Conservation (phyloP, 2,329 filamentous ascomycete species). For the Periconia macrospinosa region DNA sequence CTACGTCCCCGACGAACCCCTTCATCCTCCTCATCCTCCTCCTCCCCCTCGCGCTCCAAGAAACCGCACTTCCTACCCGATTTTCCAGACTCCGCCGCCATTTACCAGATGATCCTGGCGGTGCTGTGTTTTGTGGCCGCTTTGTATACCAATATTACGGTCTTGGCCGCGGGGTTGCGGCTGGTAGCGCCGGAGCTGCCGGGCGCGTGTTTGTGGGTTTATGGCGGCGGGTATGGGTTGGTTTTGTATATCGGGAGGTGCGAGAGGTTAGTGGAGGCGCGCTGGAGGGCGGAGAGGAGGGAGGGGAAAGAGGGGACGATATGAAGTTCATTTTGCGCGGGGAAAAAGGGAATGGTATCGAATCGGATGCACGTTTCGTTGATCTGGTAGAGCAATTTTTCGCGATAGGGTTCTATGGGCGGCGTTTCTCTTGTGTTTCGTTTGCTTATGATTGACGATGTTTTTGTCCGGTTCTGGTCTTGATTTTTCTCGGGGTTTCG, state of each 20-base stretch:
- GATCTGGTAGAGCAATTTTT: too few relatives aligned
- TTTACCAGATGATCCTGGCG: not conserved
- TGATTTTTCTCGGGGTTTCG: too few relatives aligned
- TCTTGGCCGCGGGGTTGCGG: not conserved
- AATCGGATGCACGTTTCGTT: too few relatives aligned
- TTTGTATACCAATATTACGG: not conserved
- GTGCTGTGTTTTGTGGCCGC: not conserved
- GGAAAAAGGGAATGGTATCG: too few relatives aligned
- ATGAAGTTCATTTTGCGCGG: not conserved
- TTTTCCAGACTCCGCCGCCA: not conserved
- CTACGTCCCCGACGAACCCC: not conserved
- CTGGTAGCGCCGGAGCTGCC: not conserved
- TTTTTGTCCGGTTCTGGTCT: too few relatives aligned
- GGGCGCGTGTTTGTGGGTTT: not conserved
- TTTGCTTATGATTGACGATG: too few relatives aligned
- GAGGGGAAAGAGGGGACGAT: not conserved
- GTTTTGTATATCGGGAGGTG: not conserved
- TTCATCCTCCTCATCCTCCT: not conserved
- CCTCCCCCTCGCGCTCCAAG: not conserved
- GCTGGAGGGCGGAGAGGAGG: not conserved
- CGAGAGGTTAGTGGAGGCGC: not conserved
- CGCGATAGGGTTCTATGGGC: too few relatives aligned
- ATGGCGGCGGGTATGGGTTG: not conserved
- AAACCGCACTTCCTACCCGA: not conserved
- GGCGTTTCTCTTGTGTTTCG: too few relatives aligned